phyloP scores from a whole-genome alignment of 495 filamentous ascomycete genomes.

The Hyaloscypha finlandica region DNA sequence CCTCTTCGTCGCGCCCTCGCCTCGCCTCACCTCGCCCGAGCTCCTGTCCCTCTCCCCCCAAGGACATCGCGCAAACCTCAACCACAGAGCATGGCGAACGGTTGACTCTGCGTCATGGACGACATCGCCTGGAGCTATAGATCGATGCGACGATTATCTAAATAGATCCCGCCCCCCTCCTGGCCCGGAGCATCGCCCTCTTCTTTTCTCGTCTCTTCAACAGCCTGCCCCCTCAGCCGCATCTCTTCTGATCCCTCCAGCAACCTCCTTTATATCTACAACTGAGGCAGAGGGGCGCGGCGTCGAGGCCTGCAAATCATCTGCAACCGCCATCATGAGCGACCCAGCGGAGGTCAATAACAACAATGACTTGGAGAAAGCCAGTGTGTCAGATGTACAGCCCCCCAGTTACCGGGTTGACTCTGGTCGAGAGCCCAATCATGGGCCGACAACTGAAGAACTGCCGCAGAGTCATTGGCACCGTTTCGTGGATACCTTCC shows the following conservation, averaged over 20 bases:
- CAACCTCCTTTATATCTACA: neutral
- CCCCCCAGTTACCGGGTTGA: neutral
- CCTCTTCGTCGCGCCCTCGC: neutral
- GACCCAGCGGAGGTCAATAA: neutral
- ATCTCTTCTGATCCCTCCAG: neutral
- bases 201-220: neutral
- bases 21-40: too few species aligned
- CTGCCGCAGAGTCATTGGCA: slow-evolving; percentile 34
- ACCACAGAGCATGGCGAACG: neutral
- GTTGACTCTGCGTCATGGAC: slow-evolving; percentile 1
- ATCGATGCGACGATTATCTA: neutral
- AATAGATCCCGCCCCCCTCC: neutral
- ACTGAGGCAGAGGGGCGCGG: neutral
- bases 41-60: neutral
- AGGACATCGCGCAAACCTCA: neutral
- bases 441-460: neutral
- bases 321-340: neutral
- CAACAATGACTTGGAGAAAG: slow-evolving; percentile 4
- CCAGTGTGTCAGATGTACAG: neutral
- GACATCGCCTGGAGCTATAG: neutral
- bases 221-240: neutral
- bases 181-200: neutral
- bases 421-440: neutral
- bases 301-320: neutral
- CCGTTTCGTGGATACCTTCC: slow-evolving; percentile 76